These are phyloP conservation scores for Yamadazyma nakazawae DNA, from an alignment of 805 yeast genomes.

Conservation along the genomic window DNA sequence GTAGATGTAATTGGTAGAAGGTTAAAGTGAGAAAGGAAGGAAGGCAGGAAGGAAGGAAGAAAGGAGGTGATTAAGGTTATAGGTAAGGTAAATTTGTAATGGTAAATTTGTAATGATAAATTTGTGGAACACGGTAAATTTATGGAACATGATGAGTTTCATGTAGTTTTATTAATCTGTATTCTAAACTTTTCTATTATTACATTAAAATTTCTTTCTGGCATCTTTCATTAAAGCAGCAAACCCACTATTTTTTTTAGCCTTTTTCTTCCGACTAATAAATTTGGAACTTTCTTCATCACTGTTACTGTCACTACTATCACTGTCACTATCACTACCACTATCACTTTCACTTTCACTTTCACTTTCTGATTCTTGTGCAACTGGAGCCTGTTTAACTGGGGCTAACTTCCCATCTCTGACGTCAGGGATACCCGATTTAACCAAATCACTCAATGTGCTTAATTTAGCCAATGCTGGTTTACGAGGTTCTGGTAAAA, in stretches of 20 bases:
- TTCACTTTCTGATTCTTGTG: constrained; percentile 6
- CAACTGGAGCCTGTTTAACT: constrained; percentile 14
- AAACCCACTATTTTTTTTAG: constrained; percentile 26
- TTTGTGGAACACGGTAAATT: too few species aligned
- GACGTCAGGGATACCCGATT: constrained; percentile 69
- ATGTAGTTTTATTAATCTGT: too few species aligned
- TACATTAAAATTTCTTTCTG: constrained; percentile 6
- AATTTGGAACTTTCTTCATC: constrained; percentile 4
- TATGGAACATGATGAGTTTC: too few species aligned
- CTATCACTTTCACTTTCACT: constrained; percentile 7
- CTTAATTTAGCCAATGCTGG: constrained; percentile 44
- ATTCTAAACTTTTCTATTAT: too few species aligned
- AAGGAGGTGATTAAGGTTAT: too few species aligned
- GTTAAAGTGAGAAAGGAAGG: constrained; percentile 7
- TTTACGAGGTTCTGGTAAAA: constrained; percentile 14
- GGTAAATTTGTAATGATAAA: too few species aligned
- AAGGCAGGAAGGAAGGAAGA: too few species aligned
- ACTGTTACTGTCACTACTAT: constrained; percentile 2
- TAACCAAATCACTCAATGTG: constrained; percentile 56
- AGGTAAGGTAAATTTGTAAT: too few species aligned
- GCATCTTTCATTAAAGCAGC: constrained; percentile 30
- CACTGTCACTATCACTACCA: constrained; percentile 12
- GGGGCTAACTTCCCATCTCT: constrained; percentile 35
- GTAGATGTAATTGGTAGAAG: constrained; percentile 33
- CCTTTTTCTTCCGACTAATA: constrained; percentile 6